Percentiles rank a stretch among this genome's conserved stretches.
Evolutionary conservation across 192 early-diverging fungal genomes (phyloP).

Genomic region (Dimargaris xerosporica): DNA sequence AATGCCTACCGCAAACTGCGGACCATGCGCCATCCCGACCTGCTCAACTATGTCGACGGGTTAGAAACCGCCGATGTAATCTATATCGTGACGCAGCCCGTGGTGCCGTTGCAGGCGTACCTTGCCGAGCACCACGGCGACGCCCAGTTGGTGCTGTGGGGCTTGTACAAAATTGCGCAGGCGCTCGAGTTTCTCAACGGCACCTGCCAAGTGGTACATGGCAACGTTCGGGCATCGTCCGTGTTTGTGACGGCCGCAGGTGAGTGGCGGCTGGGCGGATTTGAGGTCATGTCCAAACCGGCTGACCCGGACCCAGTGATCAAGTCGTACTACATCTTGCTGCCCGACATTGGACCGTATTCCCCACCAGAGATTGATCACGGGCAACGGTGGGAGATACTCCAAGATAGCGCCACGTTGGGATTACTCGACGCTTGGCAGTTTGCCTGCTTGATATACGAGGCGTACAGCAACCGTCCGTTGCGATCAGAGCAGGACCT

Average conservation of each 20-base stretch:
- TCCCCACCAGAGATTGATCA: constrained; percentile 23
- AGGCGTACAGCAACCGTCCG: constrained; percentile 56
- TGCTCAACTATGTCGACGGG: constrained; percentile 75
- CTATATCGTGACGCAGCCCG: constrained; percentile 78
- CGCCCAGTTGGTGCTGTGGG: constrained; percentile 57
- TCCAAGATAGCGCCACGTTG: constrained; percentile 13
- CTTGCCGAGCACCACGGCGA: constrained; percentile 27
- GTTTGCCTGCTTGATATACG: constrained; percentile 66
- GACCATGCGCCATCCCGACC: constrained; percentile 80
- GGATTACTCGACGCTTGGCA: constrained; percentile 68
- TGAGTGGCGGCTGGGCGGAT: constrained; percentile 90
- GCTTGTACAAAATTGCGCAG: constrained; percentile 77
- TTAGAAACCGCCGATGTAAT: constrained; percentile 48
- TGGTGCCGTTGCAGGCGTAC: constrained; percentile 48
- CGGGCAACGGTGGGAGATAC: constrained; percentile 16
- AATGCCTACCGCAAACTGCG: constrained; percentile 76
- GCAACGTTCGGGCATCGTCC: constrained; percentile 57
- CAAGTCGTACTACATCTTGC: constrained; percentile 13
- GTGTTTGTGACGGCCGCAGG: constrained; percentile 82
- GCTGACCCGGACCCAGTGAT: constrained; percentile 54
- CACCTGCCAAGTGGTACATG: constrained; percentile 78
- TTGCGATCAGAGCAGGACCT: constrained; percentile 29
- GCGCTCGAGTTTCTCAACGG: constrained; percentile 75
- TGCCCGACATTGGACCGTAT: constrained; percentile 16
- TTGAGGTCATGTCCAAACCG: constrained; percentile 58